Percentiles rank a stretch among this genome's conserved stretches.
Evolutionary conservation across 345 rosid species (phyloP).

Genomic region (Carallia pectinifolia): DNA sequence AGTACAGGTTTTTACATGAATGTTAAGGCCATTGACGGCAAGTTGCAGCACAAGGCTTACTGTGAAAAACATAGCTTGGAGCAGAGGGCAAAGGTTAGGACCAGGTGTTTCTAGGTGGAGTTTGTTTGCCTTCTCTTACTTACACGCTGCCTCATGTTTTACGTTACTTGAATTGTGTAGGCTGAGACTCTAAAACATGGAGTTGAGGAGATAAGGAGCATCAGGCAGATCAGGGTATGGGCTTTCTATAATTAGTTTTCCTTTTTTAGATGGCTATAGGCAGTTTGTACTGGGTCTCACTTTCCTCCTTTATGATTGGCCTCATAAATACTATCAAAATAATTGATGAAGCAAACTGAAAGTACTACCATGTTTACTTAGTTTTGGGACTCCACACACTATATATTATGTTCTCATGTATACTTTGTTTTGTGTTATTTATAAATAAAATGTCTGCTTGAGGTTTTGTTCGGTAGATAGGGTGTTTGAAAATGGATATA

Average conservation of each 20-base stretch:
- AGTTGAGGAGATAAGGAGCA: conserved; percentile 68
- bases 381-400: too few species aligned
- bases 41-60: conserved; percentile 86
- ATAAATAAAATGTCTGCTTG: too few species aligned
- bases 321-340: too few species aligned
- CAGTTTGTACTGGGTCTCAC: not conserved
- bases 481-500: too few species aligned
- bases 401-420: too few species aligned
- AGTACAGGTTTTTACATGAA: conserved; percentile 76
- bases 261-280: conserved; percentile 6
- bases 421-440: too few species aligned
- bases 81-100: conserved; percentile 76
- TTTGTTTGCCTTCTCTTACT: not conserved
- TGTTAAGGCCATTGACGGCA: conserved; percentile 57
- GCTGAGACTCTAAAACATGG: conserved; percentile 86
- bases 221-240: conserved; percentile 81
- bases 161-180: conserved; percentile 31
- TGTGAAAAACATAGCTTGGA: conserved; percentile 89
- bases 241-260: not conserved
- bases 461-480: too few species aligned
- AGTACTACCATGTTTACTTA: too few species aligned
- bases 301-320: too few species aligned
- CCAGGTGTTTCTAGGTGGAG: not conserved
- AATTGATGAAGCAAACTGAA: too few species aligned
- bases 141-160: conserved; percentile 5